These are phyloP conservation scores for Scytalidium lignicola DNA, from an alignment of 2,329 filamentous ascomycete species.

Conservation along the genomic window DNA sequence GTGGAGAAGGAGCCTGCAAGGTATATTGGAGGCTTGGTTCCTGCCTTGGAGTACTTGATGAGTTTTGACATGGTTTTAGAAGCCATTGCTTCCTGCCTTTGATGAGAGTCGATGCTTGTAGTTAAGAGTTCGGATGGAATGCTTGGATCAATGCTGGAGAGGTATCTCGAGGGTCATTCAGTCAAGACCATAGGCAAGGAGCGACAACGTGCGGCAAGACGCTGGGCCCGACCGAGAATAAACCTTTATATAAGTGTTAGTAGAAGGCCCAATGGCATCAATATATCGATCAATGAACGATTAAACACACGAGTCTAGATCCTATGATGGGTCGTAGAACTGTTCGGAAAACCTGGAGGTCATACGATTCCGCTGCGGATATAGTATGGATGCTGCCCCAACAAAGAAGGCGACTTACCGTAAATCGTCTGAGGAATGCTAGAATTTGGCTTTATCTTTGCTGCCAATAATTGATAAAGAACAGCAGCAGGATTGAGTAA, in stretches of 20 bases:
- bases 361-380: neutral
- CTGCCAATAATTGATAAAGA: too few species aligned
- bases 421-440: neutral
- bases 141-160: too few species aligned
- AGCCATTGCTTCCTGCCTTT: conserved; percentile 25
- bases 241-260: neutral
- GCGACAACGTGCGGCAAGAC: neutral
- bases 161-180: neutral
- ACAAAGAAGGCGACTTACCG: neutral
- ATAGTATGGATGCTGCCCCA: neutral
- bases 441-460: neutral
- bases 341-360: neutral
- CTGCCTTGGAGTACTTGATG: conserved; percentile 56
- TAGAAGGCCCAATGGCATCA: neutral
- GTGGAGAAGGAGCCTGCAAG: conserved; percentile 65
- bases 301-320: neutral
- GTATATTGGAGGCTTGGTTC: conserved; percentile 61
- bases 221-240: neutral
- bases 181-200: neutral
- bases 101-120: neutral
- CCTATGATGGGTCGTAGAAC: neutral
- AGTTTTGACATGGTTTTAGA: conserved; percentile 39
- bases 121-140: too few species aligned
- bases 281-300: neutral
- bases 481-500: too few species aligned